Conservation (phyloP, 225 moss, liverwort and hornwort genomes). For the Pseudoscleropodium purum region DNA sequence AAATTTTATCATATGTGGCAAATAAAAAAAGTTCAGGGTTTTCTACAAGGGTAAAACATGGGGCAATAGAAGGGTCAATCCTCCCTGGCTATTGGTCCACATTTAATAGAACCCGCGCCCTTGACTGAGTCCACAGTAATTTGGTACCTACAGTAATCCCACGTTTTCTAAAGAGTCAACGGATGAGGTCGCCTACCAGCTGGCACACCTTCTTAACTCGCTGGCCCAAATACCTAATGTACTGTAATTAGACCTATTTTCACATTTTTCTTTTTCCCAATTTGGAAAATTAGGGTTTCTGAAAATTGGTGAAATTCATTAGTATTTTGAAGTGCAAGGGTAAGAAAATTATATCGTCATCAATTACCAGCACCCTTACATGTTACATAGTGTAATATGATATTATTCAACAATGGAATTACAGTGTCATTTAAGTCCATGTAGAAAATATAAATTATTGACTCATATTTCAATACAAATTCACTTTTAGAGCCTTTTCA, state of each 20-base stretch:
- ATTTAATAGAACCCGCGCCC: not conserved
- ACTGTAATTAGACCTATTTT: not conserved
- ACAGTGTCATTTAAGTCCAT: too few relatives aligned
- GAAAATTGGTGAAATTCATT: not conserved
- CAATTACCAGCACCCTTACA: not conserved
- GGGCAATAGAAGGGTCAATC: too few relatives aligned
- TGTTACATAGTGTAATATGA: not conserved
- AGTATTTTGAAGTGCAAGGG: not conserved
- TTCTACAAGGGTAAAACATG: too few relatives aligned
- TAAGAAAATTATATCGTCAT: not conserved
- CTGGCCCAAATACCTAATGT: not conserved
- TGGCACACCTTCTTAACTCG: not conserved
- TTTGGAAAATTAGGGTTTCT: not conserved
- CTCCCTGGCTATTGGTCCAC: too few relatives aligned
- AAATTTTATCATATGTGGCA: too few relatives aligned
- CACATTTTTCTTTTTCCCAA: not conserved
- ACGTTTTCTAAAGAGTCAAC: not conserved
- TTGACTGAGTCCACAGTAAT: not conserved
- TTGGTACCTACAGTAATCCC: not conserved
- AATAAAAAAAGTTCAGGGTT: too few relatives aligned
- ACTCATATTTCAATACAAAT: not conserved
- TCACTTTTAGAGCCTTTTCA: not conserved
- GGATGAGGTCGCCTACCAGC: not conserved
- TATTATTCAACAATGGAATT: too few relatives aligned
- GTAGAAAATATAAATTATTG: not conserved